Percentiles rank a stretch among this genome's conserved stretches.
Evolutionary conservation across 192 early-diverging fungal genomes (phyloP).

Genomic region (Umbelopsis vinacea): DNA sequence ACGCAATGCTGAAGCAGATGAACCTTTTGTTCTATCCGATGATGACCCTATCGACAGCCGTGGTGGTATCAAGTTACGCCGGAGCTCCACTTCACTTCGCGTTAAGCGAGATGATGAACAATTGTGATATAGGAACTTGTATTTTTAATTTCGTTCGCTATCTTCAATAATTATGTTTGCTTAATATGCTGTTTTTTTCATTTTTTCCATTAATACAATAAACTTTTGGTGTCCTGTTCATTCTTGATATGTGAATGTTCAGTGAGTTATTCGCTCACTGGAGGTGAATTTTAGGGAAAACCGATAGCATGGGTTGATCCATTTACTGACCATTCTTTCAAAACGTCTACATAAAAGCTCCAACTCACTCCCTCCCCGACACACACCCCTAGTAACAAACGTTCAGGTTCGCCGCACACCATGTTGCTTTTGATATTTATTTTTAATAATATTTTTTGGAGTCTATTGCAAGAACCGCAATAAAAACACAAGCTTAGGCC

Average conservation of each 20-base stretch:
- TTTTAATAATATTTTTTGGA: not conserved
- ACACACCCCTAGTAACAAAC: too few relatives aligned
- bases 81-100: not conserved
- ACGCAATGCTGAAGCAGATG: not conserved
- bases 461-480: constrained; percentile 2
- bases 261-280: too few relatives aligned
- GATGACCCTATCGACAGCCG: not conserved
- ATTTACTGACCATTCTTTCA: too few relatives aligned
- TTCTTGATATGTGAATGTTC: too few relatives aligned
- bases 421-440: constrained; percentile 20
- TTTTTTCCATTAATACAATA: too few relatives aligned
- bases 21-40: not conserved
- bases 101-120: not conserved
- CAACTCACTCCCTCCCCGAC: too few relatives aligned
- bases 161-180: not conserved
- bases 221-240: too few relatives aligned
- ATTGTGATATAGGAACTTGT: constrained; percentile 2
- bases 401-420: constrained; percentile 6
- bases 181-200: too few relatives aligned
- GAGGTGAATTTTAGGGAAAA: too few relatives aligned
- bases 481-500: constrained; percentile 25
- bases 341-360: too few relatives aligned
- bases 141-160: not conserved
- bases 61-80: not conserved
- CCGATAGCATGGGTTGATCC: too few relatives aligned